Evolutionary conservation across 2,329 filamentous ascomycete species (phyloP).

Genomic region (Sarocladiaceae sp.): DNA sequence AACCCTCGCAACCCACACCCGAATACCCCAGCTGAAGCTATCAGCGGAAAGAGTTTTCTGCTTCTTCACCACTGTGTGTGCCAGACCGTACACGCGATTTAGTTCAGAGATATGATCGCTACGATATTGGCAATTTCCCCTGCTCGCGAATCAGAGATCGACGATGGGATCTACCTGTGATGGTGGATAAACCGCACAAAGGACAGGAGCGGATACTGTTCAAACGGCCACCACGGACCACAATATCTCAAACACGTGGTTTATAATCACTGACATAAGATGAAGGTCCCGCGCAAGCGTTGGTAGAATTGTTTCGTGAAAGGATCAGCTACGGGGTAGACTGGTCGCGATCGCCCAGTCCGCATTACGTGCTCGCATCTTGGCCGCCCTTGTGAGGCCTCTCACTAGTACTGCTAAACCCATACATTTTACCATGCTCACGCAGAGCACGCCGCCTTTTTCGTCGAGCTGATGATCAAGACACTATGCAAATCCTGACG

Average conservation of each 20-base stretch:
- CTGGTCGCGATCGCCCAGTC: too few relatives aligned
- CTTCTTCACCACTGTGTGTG: neutral
- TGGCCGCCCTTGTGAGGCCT: too few relatives aligned
- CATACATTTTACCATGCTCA: too few relatives aligned
- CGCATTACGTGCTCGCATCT: too few relatives aligned
- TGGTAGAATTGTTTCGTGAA: too few relatives aligned
- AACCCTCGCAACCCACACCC: neutral
- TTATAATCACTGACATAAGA: neutral
- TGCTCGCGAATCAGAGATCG: neutral
- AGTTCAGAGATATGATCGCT: neutral
- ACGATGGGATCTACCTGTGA: neutral
- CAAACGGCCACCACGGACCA: neutral
- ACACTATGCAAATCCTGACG: neutral
- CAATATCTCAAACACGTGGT: neutral
- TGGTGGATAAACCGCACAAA: too few relatives aligned
- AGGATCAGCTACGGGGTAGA: too few relatives aligned
- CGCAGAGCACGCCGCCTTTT: too few relatives aligned
- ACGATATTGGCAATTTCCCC: neutral
- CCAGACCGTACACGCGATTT: too few relatives aligned
- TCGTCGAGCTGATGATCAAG: neutral
- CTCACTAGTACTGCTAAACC: too few relatives aligned
- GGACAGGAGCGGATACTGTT: too few relatives aligned
- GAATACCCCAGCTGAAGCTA: neutral
- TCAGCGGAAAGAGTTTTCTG: neutral
- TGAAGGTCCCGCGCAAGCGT: neutral